Evolutionary conservation across 331 rosid species (phyloP), one percentile per base, ranked within the genome.

Genomic region (Acacia pycnantha): DNA sequence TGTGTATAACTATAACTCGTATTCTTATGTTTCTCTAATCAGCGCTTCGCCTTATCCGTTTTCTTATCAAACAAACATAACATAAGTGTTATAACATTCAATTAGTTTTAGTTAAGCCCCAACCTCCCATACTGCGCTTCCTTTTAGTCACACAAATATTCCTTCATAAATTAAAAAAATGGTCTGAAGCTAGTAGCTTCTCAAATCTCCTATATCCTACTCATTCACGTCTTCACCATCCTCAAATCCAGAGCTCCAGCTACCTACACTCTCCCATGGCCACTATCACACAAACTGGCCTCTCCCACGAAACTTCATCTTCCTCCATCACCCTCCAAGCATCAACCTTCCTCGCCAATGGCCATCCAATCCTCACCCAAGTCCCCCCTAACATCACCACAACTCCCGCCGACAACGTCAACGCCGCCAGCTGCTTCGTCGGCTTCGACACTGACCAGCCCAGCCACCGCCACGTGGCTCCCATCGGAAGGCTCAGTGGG

Each of bases 291-390:
- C 40, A 59, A 77, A 72, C 74, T 65, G 81, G 50, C 24, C 50
- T 70, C 6, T 48, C 51, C 37, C 69, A 22, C 0, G 41, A 70
- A 8, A 65, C 65, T 21, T 70, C 47, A n/a, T 68, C 88, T 19
- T 22, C 79, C 21, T 82, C 92, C 24, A 73, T 89, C 51, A 75
- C 87, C 18, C 87, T 89, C 18, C 35, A 84, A 66, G 88, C 71
- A 5, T 82, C 96, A 5, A 41, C 62, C 33, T 92, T 94, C 67
- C 70, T 90, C 0, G 96, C 93, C 33, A 90, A 85, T 69, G 93
- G 89, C 44, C 89, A 89, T 72, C 89, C 87, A 12, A 77, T 92
- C 59, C 92, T 92, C 29, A 87, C 85, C 3, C 68, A 90, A 15
- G 95, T 92, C 43, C 97, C 95, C 0, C 1, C 31, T 1, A 85